These are phyloP conservation scores for Micractinium conductrix DNA, from an alignment of 139 green algal species.

Conservation along the genomic window DNA sequence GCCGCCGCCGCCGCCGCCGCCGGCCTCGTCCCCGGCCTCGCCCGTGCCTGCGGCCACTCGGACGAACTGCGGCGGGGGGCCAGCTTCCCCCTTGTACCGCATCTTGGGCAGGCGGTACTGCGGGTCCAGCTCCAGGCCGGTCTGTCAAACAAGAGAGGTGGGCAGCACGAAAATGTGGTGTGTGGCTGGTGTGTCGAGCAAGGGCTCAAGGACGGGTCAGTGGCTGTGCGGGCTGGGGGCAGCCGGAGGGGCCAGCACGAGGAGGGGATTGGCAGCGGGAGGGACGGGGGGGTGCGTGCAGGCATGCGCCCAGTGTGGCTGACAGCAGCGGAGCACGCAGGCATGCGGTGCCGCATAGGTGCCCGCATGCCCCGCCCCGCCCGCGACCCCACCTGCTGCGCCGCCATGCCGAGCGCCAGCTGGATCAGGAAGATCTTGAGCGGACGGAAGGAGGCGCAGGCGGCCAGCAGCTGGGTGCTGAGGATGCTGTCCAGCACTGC, in stretches of 20 bases:
- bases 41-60: not conserved
- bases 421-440: constrained; percentile 79
- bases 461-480: constrained; percentile 63
- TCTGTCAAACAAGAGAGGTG: constrained; percentile 48
- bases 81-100: constrained; percentile 77
- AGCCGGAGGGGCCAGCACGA: too few relatives aligned
- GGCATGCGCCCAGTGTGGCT: too few relatives aligned
- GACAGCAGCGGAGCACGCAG: too few relatives aligned
- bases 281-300: not conserved
- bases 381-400: constrained; percentile 16
- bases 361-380: not conserved
- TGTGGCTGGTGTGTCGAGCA: too few relatives aligned
- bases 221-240: too few relatives aligned
- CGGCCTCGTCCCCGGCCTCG: not conserved
- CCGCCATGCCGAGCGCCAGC: constrained; percentile 52
- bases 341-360: not conserved
- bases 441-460: constrained; percentile 46
- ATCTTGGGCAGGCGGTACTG: constrained; percentile 87
- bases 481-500: constrained; percentile 74
- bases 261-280: too few relatives aligned
- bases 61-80: constrained; percentile 49
- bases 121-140: constrained; percentile 60
- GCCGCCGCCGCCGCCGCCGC: not conserved
- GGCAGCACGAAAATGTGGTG: not conserved
- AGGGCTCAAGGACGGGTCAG: too few relatives aligned